Evolutionary conservation across 352 stramenopile genomes (phyloP), one percentile per base, ranked within the genome.

Genomic region (Thalassiosira livingstoniorum): DNA sequence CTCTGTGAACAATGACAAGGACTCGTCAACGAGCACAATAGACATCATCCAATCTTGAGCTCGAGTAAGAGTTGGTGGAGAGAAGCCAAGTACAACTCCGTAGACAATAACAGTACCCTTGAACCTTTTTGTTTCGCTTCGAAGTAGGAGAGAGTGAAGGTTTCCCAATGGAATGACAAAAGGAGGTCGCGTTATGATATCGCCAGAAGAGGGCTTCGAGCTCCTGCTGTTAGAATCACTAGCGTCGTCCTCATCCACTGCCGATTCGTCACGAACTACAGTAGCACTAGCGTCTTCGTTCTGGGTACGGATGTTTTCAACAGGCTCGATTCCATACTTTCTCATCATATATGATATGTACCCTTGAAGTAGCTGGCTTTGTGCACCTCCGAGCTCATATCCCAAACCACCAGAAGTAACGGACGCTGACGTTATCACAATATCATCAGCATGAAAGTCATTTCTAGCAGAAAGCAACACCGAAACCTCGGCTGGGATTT

Each of bases 81-180:
- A 78, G 68, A 90, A 93, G 4, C 83, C 81, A 54, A 93, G 62
- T 29, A 91, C 81, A 35, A 90, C 65, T 5, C 71, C 86, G 45
- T 80, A 89, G 11, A 91, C 70, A 55, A 77, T 87, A 15, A 86
- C 53, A 27, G 60, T 15, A 75, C 79, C 58, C 76, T 71, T 80
- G 18, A 75, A 34, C n/a, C 54, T 61, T 58, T 76, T 75, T 23
- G 34, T 68, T 7, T 63, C 66, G 29, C 74, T 76, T 35, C 61
- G 53, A 21, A 69, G 42, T 32, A 83, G 45, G 39, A 84, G 37
- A 42, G 70, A 37, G 32, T 51, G 34, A 13, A 83, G 63, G 43
- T 55, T 32, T 7, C 42, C 34, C 55, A 83, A 74, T 29, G 61
- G 58, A 25, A 53, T 31, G 23, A 80, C 55, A 0, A 61, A 67